Conservation (phyloP, 177 flowering plant species). For the Vitis hybrid region DNA sequence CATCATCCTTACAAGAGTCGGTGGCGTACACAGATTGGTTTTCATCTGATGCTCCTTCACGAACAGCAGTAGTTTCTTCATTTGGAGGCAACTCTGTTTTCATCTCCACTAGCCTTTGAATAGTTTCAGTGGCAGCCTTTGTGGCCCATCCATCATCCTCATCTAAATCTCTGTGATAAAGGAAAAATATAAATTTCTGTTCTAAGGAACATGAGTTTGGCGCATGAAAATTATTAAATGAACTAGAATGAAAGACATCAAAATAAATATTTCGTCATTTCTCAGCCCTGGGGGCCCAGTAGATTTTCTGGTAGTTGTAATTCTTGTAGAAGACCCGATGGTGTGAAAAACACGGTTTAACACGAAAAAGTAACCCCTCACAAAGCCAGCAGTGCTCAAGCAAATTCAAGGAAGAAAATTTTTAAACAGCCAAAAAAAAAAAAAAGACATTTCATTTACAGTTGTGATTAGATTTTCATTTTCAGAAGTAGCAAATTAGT, state of each 20-base stretch:
- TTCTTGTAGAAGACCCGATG: neutral
- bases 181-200: conserved; percentile 2
- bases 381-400: neutral
- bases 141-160: conserved; percentile 34
- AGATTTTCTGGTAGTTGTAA: neutral
- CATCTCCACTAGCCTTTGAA: conserved; percentile 43
- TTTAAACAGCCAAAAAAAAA: no score
- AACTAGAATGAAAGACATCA: neutral
- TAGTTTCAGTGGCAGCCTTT: conserved; percentile 36
- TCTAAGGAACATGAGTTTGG: neutral
- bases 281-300: neutral
- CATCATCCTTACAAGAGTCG: conserved; percentile 17
- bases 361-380: neutral
- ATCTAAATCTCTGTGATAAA: conserved; percentile 27
- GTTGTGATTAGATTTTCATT: neutral
- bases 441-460: neutral
- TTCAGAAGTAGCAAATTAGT: neutral
- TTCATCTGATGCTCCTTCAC: conserved; percentile 15
- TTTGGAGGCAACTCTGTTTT: conserved; percentile 6
- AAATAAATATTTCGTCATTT: neutral
- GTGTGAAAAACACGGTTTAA: neutral
- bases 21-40: conserved; percentile 3
- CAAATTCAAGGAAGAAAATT: neutral
- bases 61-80: conserved; percentile 11
- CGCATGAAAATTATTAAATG: neutral